Base-by-base conservation (phyloP, 2,329 filamentous ascomycete species). In the Gremmenia infestans region DNA sequence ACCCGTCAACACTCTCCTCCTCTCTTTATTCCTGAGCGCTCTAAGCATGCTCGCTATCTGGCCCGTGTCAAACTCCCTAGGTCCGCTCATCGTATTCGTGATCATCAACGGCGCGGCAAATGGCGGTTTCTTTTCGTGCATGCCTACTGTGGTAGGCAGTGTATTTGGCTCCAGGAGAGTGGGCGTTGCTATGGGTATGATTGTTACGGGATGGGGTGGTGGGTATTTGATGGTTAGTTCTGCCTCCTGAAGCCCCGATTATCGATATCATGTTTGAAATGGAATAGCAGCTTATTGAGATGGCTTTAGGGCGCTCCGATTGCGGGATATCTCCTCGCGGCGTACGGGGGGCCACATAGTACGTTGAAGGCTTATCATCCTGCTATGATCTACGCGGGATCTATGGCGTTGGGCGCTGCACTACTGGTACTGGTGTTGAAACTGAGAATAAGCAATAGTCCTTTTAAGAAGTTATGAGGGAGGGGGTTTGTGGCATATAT, bases 101-200 rank as follows among this genome's bases (percentile, higher is more conserved):
- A 71, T 85, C 5, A 70, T 86, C 22, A 86, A 85, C 59, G 83
- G 83, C 0, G 70, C 77, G 39, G 76, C 79, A 5, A 86, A 85
- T 61, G 83, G 83, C 0, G 81, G 79, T 0, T 86, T 86, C 71
- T 86, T 87, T 63, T 78, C 79, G 1, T 80, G 79, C 0, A 83
- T 86, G 74, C 83, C 83, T 0, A 85, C 83, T 0, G 82, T 82
- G 2, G 79, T 86, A 0, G 78, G 79, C 0, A 82, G 78, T 60
- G 76, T 82, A 0, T 85, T 84, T 69, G 82, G 81, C 1, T 80
- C 75, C 3, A 75, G 74, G 1, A 72, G 79, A 4, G 75, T 82
- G 39, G 73, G 77, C 3, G 77, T 82, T 19, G 81, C 79, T 0
- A 82, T 86, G 77, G 77, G 80, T 4, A 85, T 86, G 81, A 75